Conservation (phyloP, 306 rosid genomes). For the Vachellia collinsii region DNA sequence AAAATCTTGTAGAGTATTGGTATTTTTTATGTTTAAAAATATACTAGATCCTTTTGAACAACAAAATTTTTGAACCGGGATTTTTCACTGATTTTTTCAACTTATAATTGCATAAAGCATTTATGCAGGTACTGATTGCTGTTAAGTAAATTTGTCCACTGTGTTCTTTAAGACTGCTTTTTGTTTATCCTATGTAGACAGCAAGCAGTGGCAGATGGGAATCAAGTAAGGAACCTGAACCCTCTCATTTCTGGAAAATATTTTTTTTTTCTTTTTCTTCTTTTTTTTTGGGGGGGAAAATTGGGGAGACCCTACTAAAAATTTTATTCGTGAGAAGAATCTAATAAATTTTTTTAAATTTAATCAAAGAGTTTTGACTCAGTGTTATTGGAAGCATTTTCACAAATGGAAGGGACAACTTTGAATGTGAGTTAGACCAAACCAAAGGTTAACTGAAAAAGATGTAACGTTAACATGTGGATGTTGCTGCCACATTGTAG, state of each 20-base stretch:
- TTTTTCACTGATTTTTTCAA: too few relatives aligned
- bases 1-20: too few relatives aligned
- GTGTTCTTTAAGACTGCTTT: not conserved
- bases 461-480: not conserved
- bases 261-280: too few relatives aligned
- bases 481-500: conserved; percentile 40
- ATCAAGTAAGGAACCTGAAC: conserved; percentile 59
- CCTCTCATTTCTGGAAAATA: conserved; percentile 12
- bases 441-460: not conserved
- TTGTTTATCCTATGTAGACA: conserved; percentile 50
- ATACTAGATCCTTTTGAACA: too few relatives aligned
- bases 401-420: not conserved
- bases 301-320: too few relatives aligned
- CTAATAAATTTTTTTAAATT: too few relatives aligned
- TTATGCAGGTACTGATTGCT: not conserved
- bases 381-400: not conserved
- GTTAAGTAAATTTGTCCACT: not conserved
- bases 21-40: too few relatives aligned
- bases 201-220: conserved; percentile 43
- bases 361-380: not conserved
- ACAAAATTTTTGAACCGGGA: too few relatives aligned
- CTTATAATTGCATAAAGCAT: not conserved
- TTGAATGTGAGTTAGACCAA: not conserved
- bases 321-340: too few relatives aligned
- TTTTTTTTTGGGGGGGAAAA: too few relatives aligned